Base-by-base conservation (phyloP, 129 eudicot genomes). In the Saposhnikovia divaricata region DNA sequence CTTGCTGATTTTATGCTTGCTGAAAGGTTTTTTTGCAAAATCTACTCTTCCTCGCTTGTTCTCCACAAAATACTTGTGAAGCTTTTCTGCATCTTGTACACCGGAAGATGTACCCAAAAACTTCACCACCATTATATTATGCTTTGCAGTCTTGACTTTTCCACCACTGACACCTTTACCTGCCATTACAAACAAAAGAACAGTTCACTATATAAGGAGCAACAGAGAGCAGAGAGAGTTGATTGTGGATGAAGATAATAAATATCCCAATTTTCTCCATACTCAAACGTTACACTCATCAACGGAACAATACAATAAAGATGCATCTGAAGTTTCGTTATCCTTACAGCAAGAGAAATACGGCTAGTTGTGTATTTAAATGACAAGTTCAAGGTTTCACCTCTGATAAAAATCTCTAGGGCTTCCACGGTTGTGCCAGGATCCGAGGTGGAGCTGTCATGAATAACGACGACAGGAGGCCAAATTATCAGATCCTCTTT, bases 401-500 rank as follows among this genome's bases (percentile, higher is more conserved):
- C 96, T 89, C 87, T 85, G 48, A 91, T 85, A 81, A 81, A 85
- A 34, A 79, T 83, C 42, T 83, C 88, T 50, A 91, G 86, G 28
- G 85, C 89, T 81, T 89, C 96, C 23, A 74, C 12, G 25, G 82
- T 85, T 40, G 84, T 82, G 77, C 82, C 83, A 47, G 78, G 78
- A 70, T 69, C 79, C 13, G 68, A 27, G 8, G 74, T 70, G 69
- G 86, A 82, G 42, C 28, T 76, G 77, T 89, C 81, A 83, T 87
- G 96, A 69, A 91, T 78, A 15, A 91, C 59, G 57, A 91, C 77
- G 61, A 87, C 87, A n/a, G 96, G 96, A 42, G 93, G 96, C 96
- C 96, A 91, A 51, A 91, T 51, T 63, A 91, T 87, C 25, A 91
- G 81, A 81, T 91, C 96, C 81, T 87, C 88, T 79, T 89, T 91